Conservation (phyloP, 768 basidiomycete genomes). For the Suillus placidus region DNA sequence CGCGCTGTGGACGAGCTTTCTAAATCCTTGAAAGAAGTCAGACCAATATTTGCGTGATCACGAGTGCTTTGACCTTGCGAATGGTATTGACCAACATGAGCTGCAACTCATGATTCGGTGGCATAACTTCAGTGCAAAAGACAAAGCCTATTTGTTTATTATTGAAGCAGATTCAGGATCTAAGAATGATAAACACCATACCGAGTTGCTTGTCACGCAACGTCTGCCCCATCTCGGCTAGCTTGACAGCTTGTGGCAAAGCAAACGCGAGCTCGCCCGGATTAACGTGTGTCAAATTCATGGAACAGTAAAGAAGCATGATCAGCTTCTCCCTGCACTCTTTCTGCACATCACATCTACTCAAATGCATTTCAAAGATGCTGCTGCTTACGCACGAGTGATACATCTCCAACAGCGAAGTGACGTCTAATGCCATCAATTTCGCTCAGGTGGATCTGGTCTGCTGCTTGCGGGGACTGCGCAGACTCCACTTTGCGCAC, state of each 20-base stretch:
- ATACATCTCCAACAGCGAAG: slow-evolving; percentile 46
- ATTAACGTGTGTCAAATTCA: slow-evolving; percentile 45
- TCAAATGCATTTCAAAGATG: slow-evolving; percentile 12
- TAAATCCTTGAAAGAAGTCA: slow-evolving; percentile 58
- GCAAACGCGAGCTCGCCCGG: slow-evolving; percentile 66
- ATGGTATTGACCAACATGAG: slow-evolving; percentile 87
- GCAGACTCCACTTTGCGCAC: slow-evolving; percentile 74
- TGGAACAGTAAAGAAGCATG: slow-evolving; percentile 70
- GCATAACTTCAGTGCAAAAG: slow-evolving; percentile 77
- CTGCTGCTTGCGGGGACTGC: slow-evolving; percentile 55
- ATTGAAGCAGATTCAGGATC: slow-evolving; percentile 5
- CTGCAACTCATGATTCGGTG: slow-evolving; percentile 64
- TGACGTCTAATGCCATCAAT: slow-evolving; percentile 57
- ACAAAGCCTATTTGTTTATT: slow-evolving; percentile 59
- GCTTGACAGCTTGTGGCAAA: slow-evolving; percentile 71
- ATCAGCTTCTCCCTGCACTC: slow-evolving; percentile 69
- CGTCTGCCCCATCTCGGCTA: slow-evolving; percentile 69
- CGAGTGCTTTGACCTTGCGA: slow-evolving; percentile 58
- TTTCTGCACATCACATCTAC: slow-evolving; percentile 43
- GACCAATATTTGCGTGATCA: background rate
- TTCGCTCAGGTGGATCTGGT: slow-evolving; percentile 62
- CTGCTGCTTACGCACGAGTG: slow-evolving; percentile 49
- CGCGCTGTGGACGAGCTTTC: slow-evolving; percentile 57
- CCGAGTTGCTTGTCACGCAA: slow-evolving; percentile 71
- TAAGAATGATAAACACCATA: slow-evolving; percentile 26